Evolutionary conservation across 2,329 filamentous ascomycete genomes (phyloP).

Genomic region (Ilyonectria sp.): DNA sequence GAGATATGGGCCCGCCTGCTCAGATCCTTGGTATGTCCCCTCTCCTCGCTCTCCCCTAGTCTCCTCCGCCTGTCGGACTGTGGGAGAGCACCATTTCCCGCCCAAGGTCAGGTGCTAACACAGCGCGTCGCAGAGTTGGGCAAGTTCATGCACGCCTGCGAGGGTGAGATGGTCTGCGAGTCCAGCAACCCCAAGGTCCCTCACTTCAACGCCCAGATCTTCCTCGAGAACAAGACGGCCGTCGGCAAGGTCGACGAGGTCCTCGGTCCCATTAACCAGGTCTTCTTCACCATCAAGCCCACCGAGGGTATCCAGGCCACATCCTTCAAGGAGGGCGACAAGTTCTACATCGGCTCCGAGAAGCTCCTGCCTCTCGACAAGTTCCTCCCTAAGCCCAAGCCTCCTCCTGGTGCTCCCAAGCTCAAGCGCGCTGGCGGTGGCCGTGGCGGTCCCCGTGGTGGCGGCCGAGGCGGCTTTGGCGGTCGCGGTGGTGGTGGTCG

Average conservation of each 20-base stretch:
- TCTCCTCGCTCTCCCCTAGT: background rate
- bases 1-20: constrained; percentile 58
- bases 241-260: constrained; percentile 99
- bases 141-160: constrained; percentile 92
- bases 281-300: constrained; percentile 98
- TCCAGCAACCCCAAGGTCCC: constrained; percentile 96
- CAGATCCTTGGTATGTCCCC: constrained; percentile 53
- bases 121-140: constrained; percentile 82
- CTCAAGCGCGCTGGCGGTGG: constrained; percentile 72
- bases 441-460: constrained; percentile 56
- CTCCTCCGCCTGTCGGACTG: background rate
- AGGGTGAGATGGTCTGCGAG: constrained; percentile 98
- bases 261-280: constrained; percentile 96
- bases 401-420: constrained; percentile 74
- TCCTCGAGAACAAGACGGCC: constrained; percentile 97
- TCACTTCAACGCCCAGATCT: constrained; percentile 99
- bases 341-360: constrained; percentile 95
- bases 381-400: constrained; percentile 96
- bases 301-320: constrained; percentile 95
- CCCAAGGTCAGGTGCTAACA: constrained; percentile 2
- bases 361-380: constrained; percentile 95
- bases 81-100: background rate
- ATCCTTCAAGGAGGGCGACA: constrained; percentile 96
- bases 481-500: constrained; percentile 50
- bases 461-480: constrained; percentile 54